These are phyloP conservation scores for Micractinium sp. DNA, from an alignment of 139 green algal genomes.

Conservation along the genomic window DNA sequence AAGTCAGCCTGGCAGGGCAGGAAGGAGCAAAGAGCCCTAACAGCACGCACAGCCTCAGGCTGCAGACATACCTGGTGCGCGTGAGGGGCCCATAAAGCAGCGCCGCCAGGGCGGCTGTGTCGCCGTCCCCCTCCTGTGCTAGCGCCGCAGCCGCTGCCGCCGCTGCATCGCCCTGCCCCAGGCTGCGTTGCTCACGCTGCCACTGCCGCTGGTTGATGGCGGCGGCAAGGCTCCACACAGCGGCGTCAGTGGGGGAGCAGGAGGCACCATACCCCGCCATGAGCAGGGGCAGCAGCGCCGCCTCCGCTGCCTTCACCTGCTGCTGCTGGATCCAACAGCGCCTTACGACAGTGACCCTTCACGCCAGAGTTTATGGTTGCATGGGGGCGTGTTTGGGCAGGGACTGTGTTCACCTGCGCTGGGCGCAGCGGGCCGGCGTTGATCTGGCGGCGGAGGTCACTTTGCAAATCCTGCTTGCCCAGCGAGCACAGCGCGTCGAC, in stretches of 20 bases:
- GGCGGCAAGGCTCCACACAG: slow-evolving; percentile 58
- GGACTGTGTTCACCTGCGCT: too few relatives aligned
- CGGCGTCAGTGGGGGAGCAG: slow-evolving; percentile 53
- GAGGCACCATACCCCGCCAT: slow-evolving; percentile 63
- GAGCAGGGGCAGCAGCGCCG: slow-evolving; percentile 59
- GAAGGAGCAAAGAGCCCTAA: too few relatives aligned
- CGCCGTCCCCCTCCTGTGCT: neutral
- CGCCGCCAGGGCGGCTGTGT: neutral
- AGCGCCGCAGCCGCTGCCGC: neutral
- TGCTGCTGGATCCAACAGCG: too few relatives aligned
- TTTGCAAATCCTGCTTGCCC: too few relatives aligned
- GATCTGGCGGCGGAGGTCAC: too few relatives aligned
- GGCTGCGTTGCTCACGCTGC: neutral
- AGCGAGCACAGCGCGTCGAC: too few relatives aligned
- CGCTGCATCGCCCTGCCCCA: neutral
- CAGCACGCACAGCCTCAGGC: too few relatives aligned
- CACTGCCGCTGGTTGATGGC: slow-evolving; percentile 55
- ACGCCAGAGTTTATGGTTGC: too few relatives aligned
- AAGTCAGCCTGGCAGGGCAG: too few relatives aligned
- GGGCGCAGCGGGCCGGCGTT: too few relatives aligned
- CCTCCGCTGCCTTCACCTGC: slow-evolving; percentile 19
- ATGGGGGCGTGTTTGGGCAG: too few relatives aligned
- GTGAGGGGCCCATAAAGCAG: slow-evolving; percentile 32
- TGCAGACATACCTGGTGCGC: slow-evolving; percentile 9
- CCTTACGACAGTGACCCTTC: too few relatives aligned